Percentiles rank a stretch among this genome's conserved stretches.
phyloP scores from a whole-genome alignment of 2,329 filamentous ascomycete genomes.

The Exophiala viscosa region DNA sequence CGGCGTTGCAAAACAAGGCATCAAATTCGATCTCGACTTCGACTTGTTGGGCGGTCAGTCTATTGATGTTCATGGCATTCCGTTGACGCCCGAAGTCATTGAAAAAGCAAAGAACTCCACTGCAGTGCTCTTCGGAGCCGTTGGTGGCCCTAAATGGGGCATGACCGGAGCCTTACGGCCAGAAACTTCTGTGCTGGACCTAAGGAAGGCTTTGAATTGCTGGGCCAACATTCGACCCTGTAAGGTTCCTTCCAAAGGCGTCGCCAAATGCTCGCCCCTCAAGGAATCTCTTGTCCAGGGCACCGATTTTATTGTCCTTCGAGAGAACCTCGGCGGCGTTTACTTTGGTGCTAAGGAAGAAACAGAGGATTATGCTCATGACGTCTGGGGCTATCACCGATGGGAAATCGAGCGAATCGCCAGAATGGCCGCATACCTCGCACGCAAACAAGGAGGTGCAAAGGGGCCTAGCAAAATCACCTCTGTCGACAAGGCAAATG shows the following conservation, averaged over 20 bases:
- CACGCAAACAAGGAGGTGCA: constrained; percentile 58
- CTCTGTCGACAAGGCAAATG: constrained; percentile 90
- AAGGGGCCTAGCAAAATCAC: constrained; percentile 67
- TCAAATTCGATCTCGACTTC: constrained; percentile 76
- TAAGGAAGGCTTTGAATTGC: constrained; percentile 82
- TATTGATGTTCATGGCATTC: constrained; percentile 71
- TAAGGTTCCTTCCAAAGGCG: constrained; percentile 48
- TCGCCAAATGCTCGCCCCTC: constrained; percentile 76
- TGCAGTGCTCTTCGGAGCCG: constrained; percentile 82
- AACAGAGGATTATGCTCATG: constrained; percentile 49
- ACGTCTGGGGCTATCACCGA: constrained; percentile 80
- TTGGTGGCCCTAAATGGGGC: constrained; percentile 90
- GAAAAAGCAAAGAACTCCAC: constrained; percentile 73
- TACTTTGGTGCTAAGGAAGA: constrained; percentile 43
- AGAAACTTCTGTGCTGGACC: constrained; percentile 78
- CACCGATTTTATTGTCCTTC: constrained; percentile 49
- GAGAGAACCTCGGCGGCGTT: constrained; percentile 51
- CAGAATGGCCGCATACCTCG: constrained; percentile 71
- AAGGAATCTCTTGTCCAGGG: constrained; percentile 71
- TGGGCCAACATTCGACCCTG: constrained; percentile 87
- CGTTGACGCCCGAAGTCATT: constrained; percentile 75
- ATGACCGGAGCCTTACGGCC: constrained; percentile 61
- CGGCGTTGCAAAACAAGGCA: constrained; percentile 40
- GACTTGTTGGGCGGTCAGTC: constrained; percentile 82
- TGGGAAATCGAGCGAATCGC: constrained; percentile 79